These are phyloP conservation scores for Strobilomyces echinocephalus DNA, from an alignment of 768 basidiomycete species.

Conservation along the genomic window DNA sequence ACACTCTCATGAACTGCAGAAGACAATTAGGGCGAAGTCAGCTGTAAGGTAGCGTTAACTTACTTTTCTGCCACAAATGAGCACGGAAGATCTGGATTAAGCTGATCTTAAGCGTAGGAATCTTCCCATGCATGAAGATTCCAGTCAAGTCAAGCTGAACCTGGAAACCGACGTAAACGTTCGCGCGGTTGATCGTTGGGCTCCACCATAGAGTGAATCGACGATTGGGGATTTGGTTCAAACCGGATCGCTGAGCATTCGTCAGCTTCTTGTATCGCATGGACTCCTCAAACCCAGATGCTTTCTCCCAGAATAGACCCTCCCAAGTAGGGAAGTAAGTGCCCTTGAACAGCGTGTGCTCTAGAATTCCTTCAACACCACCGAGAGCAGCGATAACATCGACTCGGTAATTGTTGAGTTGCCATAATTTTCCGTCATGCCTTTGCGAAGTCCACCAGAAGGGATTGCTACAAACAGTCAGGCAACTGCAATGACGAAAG, in stretches of 20 bases:
- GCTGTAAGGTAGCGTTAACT: constrained; percentile 32
- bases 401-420: constrained; percentile 96
- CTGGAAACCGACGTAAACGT: constrained; percentile 99
- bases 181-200: constrained; percentile 98
- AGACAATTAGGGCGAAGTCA: constrained; percentile 7
- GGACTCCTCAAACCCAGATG: constrained; percentile 93
- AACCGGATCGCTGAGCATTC: constrained; percentile 97
- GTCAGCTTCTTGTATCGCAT: constrained; percentile 97
- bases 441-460: constrained; percentile 99
- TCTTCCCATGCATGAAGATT: constrained; percentile 98
- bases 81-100: constrained; percentile 99
- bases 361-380: constrained; percentile 93
- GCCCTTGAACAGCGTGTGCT: constrained; percentile 96
- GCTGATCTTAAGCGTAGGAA: constrained; percentile 96
- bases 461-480: constrained; percentile 63
- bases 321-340: constrained; percentile 99
- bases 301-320: constrained; percentile 98
- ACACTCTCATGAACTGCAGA: constrained; percentile 79
- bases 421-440: constrained; percentile 95
- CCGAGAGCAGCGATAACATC: constrained; percentile 98
- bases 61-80: constrained; percentile 99
- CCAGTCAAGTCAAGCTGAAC: constrained; percentile 97
- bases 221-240: constrained; percentile 97
- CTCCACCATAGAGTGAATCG: constrained; percentile 99
- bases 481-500: background rate